These are phyloP conservation scores for Paramyrothecium sp. DNA, from an alignment of 2,329 filamentous ascomycete species.

Conservation along the genomic window DNA sequence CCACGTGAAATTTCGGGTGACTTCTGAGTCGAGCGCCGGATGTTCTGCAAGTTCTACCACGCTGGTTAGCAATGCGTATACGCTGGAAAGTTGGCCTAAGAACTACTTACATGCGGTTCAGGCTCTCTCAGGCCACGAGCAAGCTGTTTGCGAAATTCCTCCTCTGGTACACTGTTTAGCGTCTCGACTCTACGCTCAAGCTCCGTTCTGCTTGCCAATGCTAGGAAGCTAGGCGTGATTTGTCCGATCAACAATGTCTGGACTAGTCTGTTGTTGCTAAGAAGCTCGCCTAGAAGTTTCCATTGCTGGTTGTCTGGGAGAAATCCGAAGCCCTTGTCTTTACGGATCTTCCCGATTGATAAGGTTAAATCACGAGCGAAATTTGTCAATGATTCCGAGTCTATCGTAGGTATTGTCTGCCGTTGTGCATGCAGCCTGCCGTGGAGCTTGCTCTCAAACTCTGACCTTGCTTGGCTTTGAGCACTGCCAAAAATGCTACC, in stretches of 20 bases:
- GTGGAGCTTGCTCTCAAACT: constrained; percentile 20
- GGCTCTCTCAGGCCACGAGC: constrained; percentile 12
- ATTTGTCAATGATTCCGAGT: not conserved
- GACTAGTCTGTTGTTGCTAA: constrained; percentile 26
- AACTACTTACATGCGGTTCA: constrained; percentile 30
- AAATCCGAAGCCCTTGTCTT: constrained; percentile 21
- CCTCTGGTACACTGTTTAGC: constrained; percentile 21
- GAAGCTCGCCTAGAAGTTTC: constrained; percentile 25
- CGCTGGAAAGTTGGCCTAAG: not conserved
- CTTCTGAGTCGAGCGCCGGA: constrained; percentile 17
- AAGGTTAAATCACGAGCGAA: constrained; percentile 17
- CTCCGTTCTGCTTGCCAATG: constrained; percentile 18
- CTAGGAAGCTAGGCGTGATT: constrained; percentile 24
- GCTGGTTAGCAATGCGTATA: constrained; percentile 8
- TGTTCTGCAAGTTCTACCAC: constrained; percentile 29
- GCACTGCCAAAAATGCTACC: constrained; percentile 19
- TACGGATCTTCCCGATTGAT: constrained; percentile 22
- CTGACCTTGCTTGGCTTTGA: constrained; percentile 16
- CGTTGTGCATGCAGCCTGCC: constrained; percentile 11
- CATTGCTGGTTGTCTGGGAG: constrained; percentile 32
- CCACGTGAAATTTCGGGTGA: constrained; percentile 6
- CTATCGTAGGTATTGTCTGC: constrained; percentile 5
- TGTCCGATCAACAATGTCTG: constrained; percentile 23
- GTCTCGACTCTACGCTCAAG: constrained; percentile 21
- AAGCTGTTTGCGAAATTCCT: constrained; percentile 21